Conservation (phyloP, 1,139 yeast species). For the Yamadazyma jaroonii region DNA sequence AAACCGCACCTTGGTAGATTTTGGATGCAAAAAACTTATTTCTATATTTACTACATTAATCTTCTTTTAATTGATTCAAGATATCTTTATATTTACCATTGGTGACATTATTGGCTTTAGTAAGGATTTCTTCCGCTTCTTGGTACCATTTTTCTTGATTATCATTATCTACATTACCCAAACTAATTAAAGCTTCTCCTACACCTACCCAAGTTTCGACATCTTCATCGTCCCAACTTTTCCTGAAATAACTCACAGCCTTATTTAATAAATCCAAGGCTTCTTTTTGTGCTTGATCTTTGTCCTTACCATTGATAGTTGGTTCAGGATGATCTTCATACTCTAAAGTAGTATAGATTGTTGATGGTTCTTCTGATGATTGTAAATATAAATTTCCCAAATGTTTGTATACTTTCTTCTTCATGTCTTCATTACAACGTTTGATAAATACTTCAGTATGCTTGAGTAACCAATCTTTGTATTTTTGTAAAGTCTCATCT, state of each 20-base stretch:
- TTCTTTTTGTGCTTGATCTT: slow-evolving; percentile 43
- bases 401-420: slow-evolving; percentile 35
- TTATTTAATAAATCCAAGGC: slow-evolving; percentile 50
- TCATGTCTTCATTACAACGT: slow-evolving; percentile 21
- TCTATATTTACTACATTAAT: too few species aligned
- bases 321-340: slow-evolving; percentile 54
- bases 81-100: slow-evolving; percentile 69
- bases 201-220: slow-evolving; percentile 79
- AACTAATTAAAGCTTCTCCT: slow-evolving; percentile 80
- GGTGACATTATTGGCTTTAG: slow-evolving; percentile 70
- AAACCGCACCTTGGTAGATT: too few species aligned
- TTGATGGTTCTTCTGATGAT: slow-evolving; percentile 61
- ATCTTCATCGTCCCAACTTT: slow-evolving; percentile 66
- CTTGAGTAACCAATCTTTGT: neutral
- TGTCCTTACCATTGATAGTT: slow-evolving; percentile 38
- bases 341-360: slow-evolving; percentile 51
- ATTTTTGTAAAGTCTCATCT: slow-evolving; percentile 7
- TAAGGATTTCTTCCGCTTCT: slow-evolving; percentile 62
- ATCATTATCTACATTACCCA: slow-evolving; percentile 69
- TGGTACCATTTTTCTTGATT: slow-evolving; percentile 64
- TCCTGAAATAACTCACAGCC: slow-evolving; percentile 57
- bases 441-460: slow-evolving; percentile 25
- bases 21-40: too few species aligned
- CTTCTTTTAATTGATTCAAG: slow-evolving; percentile 37
- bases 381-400: slow-evolving; percentile 62